Conservation (phyloP, 169 alveolate species). For the Plasmodium berghei region DNA sequence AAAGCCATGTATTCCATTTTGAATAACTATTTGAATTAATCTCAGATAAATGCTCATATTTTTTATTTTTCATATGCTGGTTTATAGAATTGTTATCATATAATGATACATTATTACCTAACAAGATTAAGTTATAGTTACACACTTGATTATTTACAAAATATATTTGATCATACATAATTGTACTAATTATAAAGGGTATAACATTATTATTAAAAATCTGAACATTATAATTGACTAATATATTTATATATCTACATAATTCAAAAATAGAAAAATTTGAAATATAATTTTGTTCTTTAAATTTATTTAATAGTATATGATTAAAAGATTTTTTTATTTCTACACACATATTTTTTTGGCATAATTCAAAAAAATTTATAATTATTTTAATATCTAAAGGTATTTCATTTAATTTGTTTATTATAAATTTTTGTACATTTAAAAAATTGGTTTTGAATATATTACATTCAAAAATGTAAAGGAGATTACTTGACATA, state of each 20-base stretch:
- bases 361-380: conserved; percentile 8
- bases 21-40: neutral
- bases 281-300: neutral
- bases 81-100: neutral
- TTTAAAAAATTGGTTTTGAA: too few species aligned
- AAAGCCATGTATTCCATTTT: conserved; percentile 28
- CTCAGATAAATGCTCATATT: neutral
- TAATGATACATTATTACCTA: neutral
- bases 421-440: neutral
- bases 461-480: too few species aligned
- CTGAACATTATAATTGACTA: conserved; percentile 15
- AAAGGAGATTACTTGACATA: too few species aligned
- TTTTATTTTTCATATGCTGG: neutral
- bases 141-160: neutral
- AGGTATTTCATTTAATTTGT: neutral
- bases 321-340: neutral
- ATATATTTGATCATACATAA: conserved; percentile 20
- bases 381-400: conserved; percentile 13
- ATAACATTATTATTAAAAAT: conserved; percentile 2
- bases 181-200: neutral
- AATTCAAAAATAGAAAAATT: conserved; percentile 43
- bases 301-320: conserved; percentile 2
- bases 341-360: neutral
- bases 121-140: neutral
- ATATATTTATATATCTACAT: conserved; percentile 40